phyloP scores from a whole-genome alignment of 768 basidiomycete species.

The Termitomyces sp. region DNA sequence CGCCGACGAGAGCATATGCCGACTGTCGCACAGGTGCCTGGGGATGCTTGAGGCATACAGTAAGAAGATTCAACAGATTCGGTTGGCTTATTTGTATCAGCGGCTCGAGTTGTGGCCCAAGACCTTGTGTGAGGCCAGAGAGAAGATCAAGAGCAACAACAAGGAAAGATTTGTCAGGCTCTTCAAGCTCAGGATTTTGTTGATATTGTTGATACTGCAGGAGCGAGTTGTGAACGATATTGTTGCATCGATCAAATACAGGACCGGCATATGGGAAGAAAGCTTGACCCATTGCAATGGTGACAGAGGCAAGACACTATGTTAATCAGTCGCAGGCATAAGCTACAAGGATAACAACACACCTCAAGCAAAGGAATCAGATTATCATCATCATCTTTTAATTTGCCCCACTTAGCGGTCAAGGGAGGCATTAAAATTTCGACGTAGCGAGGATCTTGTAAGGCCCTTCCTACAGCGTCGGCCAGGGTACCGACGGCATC shows the following conservation, averaged over 20 bases:
- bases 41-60: constrained; percentile 90
- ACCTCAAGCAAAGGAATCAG: constrained; percentile 95
- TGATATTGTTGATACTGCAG: constrained; percentile 84
- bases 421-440: constrained; percentile 97
- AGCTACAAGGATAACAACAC: constrained; percentile 7
- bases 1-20: constrained; percentile 96
- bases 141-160: constrained; percentile 97
- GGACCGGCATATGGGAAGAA: constrained; percentile 88
- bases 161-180: constrained; percentile 95
- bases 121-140: constrained; percentile 92
- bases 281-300: constrained; percentile 88
- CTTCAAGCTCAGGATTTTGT: constrained; percentile 85
- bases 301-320: constrained; percentile 95
- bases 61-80: constrained; percentile 73
- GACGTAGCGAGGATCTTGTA: constrained; percentile 82
- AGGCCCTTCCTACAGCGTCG: constrained; percentile 86
- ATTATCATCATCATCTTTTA: constrained; percentile 89
- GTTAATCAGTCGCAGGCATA: neutral
- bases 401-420: constrained; percentile 81
- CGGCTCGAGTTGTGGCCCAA: constrained; percentile 72
- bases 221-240: constrained; percentile 77
- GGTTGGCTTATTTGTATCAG: constrained; percentile 69
- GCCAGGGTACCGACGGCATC: constrained; percentile 99
- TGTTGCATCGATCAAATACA: constrained; percentile 88
- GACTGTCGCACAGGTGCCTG: constrained; percentile 95